Percentiles rank a stretch among this genome's conserved stretches.
phyloP scores from a whole-genome alignment of 345 rosid species.

The Eucalyptus regnans region DNA sequence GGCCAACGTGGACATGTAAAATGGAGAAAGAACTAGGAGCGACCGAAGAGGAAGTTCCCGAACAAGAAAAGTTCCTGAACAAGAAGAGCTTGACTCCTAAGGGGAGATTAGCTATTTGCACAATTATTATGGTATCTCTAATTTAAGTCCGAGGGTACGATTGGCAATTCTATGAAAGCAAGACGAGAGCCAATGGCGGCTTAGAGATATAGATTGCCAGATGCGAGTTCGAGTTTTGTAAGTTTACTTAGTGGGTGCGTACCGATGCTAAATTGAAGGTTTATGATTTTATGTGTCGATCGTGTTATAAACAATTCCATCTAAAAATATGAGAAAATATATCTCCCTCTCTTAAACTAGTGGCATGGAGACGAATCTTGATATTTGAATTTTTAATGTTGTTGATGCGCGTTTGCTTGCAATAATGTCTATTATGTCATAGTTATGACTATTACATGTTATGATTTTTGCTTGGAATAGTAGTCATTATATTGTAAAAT shows the following conservation, averaged over 20 bases:
- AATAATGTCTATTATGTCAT: background rate
- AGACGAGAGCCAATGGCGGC: background rate
- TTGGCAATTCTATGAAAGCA: background rate
- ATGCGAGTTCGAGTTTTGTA: too few relatives aligned
- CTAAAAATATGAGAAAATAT: background rate
- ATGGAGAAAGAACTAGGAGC: background rate
- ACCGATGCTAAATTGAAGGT: too few relatives aligned
- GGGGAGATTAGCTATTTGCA: background rate
- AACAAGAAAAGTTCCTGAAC: background rate
- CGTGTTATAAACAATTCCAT: background rate
- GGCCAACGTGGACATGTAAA: background rate
- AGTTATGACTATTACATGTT: background rate
- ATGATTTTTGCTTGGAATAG: background rate
- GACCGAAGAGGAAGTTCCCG: background rate
- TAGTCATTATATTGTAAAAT: background rate
- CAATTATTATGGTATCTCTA: background rate
- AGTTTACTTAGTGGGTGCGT: background rate
- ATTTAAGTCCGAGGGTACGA: background rate
- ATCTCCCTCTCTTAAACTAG: background rate
- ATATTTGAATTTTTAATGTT: background rate
- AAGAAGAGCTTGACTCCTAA: background rate
- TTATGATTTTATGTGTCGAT: too few relatives aligned
- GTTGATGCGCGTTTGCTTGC: accelerated
- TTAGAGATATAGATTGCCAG: background rate
- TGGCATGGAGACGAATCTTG: background rate